phyloP scores from a whole-genome alignment of 73 alveolate species.

The Durusdinium trenchii region DNA sequence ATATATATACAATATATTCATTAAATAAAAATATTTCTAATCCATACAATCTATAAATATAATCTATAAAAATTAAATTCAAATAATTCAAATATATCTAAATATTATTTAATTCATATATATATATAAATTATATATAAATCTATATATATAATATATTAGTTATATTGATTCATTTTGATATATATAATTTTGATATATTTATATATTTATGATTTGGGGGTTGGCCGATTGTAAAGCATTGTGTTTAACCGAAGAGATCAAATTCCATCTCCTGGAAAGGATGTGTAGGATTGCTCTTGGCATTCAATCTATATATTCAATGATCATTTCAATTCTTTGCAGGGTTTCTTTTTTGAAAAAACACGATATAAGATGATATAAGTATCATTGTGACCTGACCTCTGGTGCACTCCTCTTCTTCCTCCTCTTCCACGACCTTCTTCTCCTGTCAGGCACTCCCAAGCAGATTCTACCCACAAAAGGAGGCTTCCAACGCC shows the following conservation, averaged over 20 bases:
- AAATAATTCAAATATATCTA: too few species aligned
- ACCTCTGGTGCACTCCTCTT: background rate
- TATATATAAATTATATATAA: too few species aligned
- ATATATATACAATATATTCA: background rate
- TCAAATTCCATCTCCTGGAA: constrained; percentile 36
- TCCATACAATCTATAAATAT: background rate
- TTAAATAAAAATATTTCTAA: background rate
- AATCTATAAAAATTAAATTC: background rate
- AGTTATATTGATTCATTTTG: too few species aligned
- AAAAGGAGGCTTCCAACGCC: background rate
- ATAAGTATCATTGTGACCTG: background rate
- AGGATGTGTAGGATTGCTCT: background rate
- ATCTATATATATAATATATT: too few species aligned
- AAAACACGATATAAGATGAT: background rate
- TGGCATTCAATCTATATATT: background rate
- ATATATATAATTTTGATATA: background rate
- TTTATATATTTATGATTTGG: background rate
- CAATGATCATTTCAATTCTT: background rate
- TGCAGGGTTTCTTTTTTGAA: background rate
- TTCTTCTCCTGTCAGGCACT: background rate
- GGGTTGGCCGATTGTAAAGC: background rate
- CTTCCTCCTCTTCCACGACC: background rate
- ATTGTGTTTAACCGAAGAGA: background rate
- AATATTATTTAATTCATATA: too few species aligned
- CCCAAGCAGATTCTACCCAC: background rate